Conservation (phyloP, 2,329 filamentous ascomycete species). For the Cordyceps militaris region DNA sequence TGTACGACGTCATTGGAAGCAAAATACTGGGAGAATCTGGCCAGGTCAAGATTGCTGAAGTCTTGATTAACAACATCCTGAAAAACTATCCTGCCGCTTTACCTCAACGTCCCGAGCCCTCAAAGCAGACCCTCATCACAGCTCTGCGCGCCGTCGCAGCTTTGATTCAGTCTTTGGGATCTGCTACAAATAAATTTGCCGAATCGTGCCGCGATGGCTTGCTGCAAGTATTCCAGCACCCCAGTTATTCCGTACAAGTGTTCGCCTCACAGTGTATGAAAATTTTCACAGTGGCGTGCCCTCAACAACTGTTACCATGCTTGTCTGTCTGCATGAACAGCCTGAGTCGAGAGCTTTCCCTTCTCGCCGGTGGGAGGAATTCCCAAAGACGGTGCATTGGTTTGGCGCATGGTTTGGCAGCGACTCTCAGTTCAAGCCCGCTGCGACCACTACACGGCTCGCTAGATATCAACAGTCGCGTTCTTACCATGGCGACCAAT, state of each 20-base stretch:
- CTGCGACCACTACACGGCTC: constrained; percentile 87
- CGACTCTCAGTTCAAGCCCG: constrained; percentile 83
- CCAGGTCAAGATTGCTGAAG: constrained; percentile 73
- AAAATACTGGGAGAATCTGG: constrained; percentile 84
- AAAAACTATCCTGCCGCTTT: constrained; percentile 91
- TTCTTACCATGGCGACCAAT: constrained; percentile 84
- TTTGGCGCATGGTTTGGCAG: constrained; percentile 85
- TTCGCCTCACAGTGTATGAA: constrained; percentile 82
- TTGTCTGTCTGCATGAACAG: constrained; percentile 97
- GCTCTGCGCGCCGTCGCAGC: constrained; percentile 73
- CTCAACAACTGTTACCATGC: constrained; percentile 83
- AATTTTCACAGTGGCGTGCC: constrained; percentile 80
- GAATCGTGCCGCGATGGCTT: constrained; percentile 81
- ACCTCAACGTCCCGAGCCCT: constrained; percentile 80
- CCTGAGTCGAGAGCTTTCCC: constrained; percentile 74
- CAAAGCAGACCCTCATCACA: constrained; percentile 75
- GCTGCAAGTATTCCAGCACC: constrained; percentile 85
- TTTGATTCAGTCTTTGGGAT: constrained; percentile 72
- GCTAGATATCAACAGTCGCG: constrained; percentile 87
- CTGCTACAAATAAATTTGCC: constrained; percentile 70
- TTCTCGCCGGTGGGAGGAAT: constrained; percentile 67
- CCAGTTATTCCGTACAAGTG: constrained; percentile 92
- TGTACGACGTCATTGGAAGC: constrained; percentile 76
- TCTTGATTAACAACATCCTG: constrained; percentile 77
- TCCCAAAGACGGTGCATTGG: constrained; percentile 80